Evolutionary conservation across 495 filamentous ascomycete species (phyloP), one percentile per base, ranked within the genome.

Genomic region (Penicillium paxilli): DNA sequence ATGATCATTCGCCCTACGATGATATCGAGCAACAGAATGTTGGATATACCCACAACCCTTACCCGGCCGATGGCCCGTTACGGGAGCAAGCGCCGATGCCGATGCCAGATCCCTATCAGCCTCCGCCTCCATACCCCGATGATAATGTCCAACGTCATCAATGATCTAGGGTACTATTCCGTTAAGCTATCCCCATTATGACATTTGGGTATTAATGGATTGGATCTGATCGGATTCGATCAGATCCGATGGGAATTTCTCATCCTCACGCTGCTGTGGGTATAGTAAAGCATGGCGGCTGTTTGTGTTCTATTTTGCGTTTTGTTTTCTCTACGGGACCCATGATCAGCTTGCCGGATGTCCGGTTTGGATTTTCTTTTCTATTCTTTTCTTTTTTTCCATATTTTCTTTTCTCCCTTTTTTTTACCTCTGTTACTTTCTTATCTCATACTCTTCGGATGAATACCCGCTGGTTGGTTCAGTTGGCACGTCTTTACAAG

Each of bases 31-130:
- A 63, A 19, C 59, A 62, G 25, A 60, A 53, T 37, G 58, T 57
- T 28, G 60, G 54, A 21, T 55, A 64, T 33, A 33, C 51, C 9
- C 46, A 56, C 5, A 52, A 49, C 8, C 51, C 59, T 17, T 67
- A 65, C 17, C 59, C 62, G 16, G 50, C 45, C 4, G 47, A 59
- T 10, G 48, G 52, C 11, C 60, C 62, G 8, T 54, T 66, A 8
- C 57, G 52, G n/a, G 66, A 72, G 46, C 66, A 71, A 23, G 58
- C 58, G 0, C 72, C 72, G 7, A 72, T 75, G 26, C 70, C 72
- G 37, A 58, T 75, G 28, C 67, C 69, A 8, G 70, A 73, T 22
- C 49, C 64, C 2, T 72, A 70, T 44, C 61, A 64, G 44, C 66
- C 69, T 20, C 59, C 69, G 33, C 59, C 69, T n/a, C 63, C 59